phyloP scores from a whole-genome alignment of 1,139 yeast genomes.

The Lizanozyma gosingica region DNA sequence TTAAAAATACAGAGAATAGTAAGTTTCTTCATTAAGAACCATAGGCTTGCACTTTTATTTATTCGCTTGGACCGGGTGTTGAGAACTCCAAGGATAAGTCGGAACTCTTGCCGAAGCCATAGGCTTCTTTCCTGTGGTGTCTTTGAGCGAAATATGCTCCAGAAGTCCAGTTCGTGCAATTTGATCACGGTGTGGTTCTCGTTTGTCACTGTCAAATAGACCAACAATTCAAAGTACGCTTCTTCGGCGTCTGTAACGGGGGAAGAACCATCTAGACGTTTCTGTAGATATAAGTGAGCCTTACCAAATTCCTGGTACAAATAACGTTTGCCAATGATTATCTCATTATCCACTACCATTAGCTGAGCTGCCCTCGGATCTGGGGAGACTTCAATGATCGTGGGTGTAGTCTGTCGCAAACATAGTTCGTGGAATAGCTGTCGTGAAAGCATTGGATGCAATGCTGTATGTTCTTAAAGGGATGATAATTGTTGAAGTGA shows the following conservation, averaged over 20 bases:
- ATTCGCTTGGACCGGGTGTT: slow-evolving; percentile 27
- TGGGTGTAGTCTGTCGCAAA: too few relatives aligned
- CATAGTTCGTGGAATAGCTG: too few relatives aligned
- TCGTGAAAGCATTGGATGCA: too few relatives aligned
- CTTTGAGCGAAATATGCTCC: slow-evolving; percentile 7
- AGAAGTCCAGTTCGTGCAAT: slow-evolving; percentile 20
- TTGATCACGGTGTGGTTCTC: slow-evolving; percentile 29
- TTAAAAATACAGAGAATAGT: too few relatives aligned
- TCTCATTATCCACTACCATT: not conserved
- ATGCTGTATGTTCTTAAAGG: too few relatives aligned
- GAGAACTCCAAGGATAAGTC: slow-evolving; percentile 21
- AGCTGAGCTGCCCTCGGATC: not conserved
- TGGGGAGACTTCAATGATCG: not conserved
- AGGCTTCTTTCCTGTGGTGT: slow-evolving; percentile 4
- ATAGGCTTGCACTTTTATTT: slow-evolving; percentile 36
- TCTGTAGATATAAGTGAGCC: not conserved
- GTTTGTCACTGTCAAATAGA: slow-evolving; percentile 31
- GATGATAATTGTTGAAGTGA: too few relatives aligned
- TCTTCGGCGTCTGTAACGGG: not conserved
- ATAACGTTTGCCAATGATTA: not conserved
- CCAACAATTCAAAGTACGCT: slow-evolving; percentile 20
- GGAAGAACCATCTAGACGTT: not conserved
- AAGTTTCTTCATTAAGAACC: slow-evolving; percentile 25
- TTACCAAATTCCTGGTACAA: not conserved
- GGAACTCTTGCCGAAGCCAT: slow-evolving; percentile 17